phyloP scores from a whole-genome alignment of 768 basidiomycete species.

The Suillus sp. region DNA sequence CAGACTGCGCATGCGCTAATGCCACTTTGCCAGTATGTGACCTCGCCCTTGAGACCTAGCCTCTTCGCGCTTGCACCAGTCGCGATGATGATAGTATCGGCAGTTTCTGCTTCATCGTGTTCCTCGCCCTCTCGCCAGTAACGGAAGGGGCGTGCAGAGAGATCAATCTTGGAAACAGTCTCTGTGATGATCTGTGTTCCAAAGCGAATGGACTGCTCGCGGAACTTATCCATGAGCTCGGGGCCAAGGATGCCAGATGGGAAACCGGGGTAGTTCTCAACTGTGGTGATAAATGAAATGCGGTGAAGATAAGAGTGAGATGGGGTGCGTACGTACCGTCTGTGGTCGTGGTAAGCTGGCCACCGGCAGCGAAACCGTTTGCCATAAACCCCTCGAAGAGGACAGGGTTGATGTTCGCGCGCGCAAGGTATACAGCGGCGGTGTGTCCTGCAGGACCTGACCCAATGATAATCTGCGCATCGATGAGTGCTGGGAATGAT shows the following conservation, averaged over 20 bases:
- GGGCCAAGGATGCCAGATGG: conserved; percentile 92
- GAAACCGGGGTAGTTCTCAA: conserved; percentile 98
- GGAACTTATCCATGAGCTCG: conserved; percentile 99
- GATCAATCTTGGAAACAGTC: conserved; percentile 93
- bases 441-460: conserved; percentile 96
- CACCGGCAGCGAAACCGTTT: conserved; percentile 96
- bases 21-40: conserved; percentile 97
- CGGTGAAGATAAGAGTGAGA: background rate
- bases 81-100: conserved; percentile 92
- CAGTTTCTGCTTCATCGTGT: conserved; percentile 81
- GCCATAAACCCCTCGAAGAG: conserved; percentile 99
- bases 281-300: conserved; percentile 38
- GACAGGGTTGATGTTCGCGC: conserved; percentile 93
- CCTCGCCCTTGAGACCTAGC: conserved; percentile 86
- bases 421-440: conserved; percentile 93
- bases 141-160: conserved; percentile 92
- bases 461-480: conserved; percentile 80
- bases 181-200: conserved; percentile 96
- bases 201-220: conserved; percentile 91
- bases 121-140: conserved; percentile 97
- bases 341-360: conserved; percentile 96
- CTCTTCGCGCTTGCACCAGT: conserved; percentile 97
- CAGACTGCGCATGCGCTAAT: conserved; percentile 99
- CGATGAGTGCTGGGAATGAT: background rate
- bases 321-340: conserved; percentile 58